phyloP scores from a whole-genome alignment of 129 eudicot species.

The Escallonia herrerae region DNA sequence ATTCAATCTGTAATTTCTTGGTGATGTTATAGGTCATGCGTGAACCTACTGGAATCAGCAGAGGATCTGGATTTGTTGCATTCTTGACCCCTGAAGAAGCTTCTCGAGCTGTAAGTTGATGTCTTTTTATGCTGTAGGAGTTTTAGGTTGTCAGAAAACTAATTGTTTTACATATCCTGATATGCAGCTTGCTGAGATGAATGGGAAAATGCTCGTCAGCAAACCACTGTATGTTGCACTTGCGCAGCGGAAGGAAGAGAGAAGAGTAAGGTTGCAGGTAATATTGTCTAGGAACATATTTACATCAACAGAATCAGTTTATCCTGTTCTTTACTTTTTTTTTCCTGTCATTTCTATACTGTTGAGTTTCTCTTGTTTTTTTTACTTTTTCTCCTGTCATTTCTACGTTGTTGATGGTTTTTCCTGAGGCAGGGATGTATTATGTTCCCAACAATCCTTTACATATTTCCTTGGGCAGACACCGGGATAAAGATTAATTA shows the following conservation, averaged over 20 bases:
- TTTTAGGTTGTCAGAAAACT: background rate
- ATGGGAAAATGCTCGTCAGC: slow-evolving; percentile 62
- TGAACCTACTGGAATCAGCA: slow-evolving; percentile 72
- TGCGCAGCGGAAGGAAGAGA: slow-evolving; percentile 49
- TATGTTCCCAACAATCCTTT: no score
- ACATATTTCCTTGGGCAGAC: no score
- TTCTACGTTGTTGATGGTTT: no score
- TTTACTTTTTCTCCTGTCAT: no score
- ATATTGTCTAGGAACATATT: slow-evolving; percentile 2
- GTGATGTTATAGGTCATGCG: slow-evolving; percentile 56
- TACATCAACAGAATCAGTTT: no score
- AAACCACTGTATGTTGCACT: slow-evolving; percentile 19
- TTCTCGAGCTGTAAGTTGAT: slow-evolving; percentile 62
- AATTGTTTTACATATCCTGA: background rate
- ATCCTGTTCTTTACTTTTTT: no score
- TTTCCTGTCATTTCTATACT: no score
- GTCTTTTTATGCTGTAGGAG: background rate
- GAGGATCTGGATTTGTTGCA: slow-evolving; percentile 87
- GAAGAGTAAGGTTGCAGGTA: slow-evolving; percentile 86
- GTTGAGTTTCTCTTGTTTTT: no score
- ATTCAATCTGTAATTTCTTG: background rate
- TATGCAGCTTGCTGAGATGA: slow-evolving; percentile 67
- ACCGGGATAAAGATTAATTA: no score
- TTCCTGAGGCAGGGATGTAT: no score
- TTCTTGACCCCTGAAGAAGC: slow-evolving; percentile 74